Conservation (phyloP, 2,329 filamentous ascomycete species). For the Paramyrothecium roridum region DNA sequence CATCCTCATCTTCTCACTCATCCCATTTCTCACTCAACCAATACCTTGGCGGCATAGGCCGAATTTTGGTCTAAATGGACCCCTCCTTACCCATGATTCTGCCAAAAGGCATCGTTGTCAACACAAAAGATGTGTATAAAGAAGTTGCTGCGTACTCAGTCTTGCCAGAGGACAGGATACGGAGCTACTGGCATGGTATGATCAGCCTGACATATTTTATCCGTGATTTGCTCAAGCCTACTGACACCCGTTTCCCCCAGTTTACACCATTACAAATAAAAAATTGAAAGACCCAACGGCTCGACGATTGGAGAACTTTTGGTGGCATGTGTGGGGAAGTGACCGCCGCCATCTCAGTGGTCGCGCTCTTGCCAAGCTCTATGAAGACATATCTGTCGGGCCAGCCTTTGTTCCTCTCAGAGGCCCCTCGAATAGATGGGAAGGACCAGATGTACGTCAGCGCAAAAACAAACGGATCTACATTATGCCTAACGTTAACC, state of each 20-base stretch:
- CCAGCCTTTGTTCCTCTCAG: constrained; percentile 54
- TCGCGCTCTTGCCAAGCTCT: constrained; percentile 50
- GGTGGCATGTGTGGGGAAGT: constrained; percentile 65
- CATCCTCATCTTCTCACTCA: background rate
- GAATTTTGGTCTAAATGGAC: constrained; percentile 22
- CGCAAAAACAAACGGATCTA: background rate
- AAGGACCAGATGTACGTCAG: constrained; percentile 42
- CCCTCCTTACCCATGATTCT: constrained; percentile 40
- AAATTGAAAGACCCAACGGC: constrained; percentile 60
- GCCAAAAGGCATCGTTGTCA: constrained; percentile 56
- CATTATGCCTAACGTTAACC: constrained; percentile 9
- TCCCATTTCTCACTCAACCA: background rate
- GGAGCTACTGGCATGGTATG: constrained; percentile 56
- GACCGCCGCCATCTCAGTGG: constrained; percentile 51
- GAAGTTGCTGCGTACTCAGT: constrained; percentile 50
- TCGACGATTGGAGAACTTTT: constrained; percentile 60
- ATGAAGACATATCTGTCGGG: constrained; percentile 55
- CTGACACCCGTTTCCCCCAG: constrained; percentile 28
- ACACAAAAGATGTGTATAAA: constrained; percentile 47
- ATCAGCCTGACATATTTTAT: constrained; percentile 2
- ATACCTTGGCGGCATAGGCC: background rate
- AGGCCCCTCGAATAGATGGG: constrained; percentile 51
- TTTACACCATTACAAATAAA: constrained; percentile 59
- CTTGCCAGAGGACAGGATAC: constrained; percentile 50
- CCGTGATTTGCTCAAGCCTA: constrained; percentile 9